Evolutionary conservation across 495 filamentous ascomycete species (phyloP), one percentile per base, ranked within the genome.

Genomic region (Hypoxylon trugodes): DNA sequence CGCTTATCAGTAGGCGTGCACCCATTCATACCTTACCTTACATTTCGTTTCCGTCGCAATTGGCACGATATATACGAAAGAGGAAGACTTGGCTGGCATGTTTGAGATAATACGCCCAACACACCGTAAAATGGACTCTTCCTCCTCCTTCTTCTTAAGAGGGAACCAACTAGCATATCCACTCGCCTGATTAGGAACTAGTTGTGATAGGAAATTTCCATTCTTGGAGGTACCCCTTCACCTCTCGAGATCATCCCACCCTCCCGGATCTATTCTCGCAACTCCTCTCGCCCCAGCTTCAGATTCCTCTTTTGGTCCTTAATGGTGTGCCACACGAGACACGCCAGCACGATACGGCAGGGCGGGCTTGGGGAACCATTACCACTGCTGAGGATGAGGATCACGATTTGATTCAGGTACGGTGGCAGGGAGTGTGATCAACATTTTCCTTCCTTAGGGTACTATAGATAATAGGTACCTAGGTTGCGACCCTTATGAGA

Each of bases 1-100:
- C 63, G 63, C 63, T 61, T 61, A 66, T 66, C 63, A 38, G 63
- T n/a, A n/a, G n/a, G n/a, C n/a, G n/a, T n/a, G n/a, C n/a, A n/a
- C n/a, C n/a, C n/a, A n/a, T n/a, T n/a, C n/a, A n/a, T n/a, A n/a
- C n/a, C n/a, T n/a, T n/a, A n/a, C n/a, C n/a, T n/a, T n/a, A n/a
- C 50, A 66, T 61, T 42, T 50, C 45, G 24, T 47, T 50, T 36
- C 36, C 42, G 41, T 56, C 50, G 35, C 47, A 37, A 42, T 40
- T 51, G 32, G 46, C 19, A 56, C 30, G 9, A 16, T 2, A 45
- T 48, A 55, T 54, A 51, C 35, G 36, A 49, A 41, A 35, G 30
- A 7, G 5, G 9, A 6, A 19, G 10, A 22, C 19, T 41, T 33
- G 47, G 25, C 28, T 60, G 37, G 54, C 55, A 55, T 55, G 42